Base-by-base conservation (phyloP, 495 filamentous ascomycete species). In the Chaetomidium leptoderma region DNA sequence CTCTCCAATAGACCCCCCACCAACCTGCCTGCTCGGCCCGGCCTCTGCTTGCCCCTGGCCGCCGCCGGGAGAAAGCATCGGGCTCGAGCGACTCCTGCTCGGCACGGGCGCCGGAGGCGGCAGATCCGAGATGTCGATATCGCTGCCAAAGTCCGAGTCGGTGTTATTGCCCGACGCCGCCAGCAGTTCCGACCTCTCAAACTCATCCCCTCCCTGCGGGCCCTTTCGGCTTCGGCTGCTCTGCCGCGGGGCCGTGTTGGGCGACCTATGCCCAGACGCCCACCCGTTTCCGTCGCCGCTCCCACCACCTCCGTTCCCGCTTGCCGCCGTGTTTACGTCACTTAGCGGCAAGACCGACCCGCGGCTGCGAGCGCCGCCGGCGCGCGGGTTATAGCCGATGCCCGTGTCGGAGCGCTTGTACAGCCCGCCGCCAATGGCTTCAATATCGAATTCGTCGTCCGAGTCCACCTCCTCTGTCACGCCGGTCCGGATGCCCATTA, bases 391-490 rank as follows among this genome's bases (percentile, higher is more conserved):
- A 61, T 89, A 88, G 30, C 90, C 92, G 39, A 91, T 76, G 7
- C 79, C 88, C 37, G 74, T 79, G 43, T 79, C 86, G 57, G 83
- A 82, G 58, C 81, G 82, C 70, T 92, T 92, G 70, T 89, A 87
- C 68, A 89, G 93, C 8, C 86, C 86, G 7, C 74, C 74, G 21
- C 84, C 85, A 55, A 90, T 83, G 37, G 89, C 83, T 69, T 98
- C 93, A 55, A 96, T 98, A 66, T 98, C 93, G 63, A 98, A 98
- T 66, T 98, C 93, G 69, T 98, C 93, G 66, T 98, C 93, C 6
- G 88, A 95, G 65, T 98, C 93, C 35, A 95, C 83, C 70, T 98
- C 93, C 63, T 98, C 93, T 2, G 96, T 88, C 16, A 97, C 93
- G 3, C 95, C 95, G 5, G 92, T 98, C 58, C 89, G 81, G 60